phyloP scores from a whole-genome alignment of 805 yeast species.

The Sporopachydermia lactativora region DNA sequence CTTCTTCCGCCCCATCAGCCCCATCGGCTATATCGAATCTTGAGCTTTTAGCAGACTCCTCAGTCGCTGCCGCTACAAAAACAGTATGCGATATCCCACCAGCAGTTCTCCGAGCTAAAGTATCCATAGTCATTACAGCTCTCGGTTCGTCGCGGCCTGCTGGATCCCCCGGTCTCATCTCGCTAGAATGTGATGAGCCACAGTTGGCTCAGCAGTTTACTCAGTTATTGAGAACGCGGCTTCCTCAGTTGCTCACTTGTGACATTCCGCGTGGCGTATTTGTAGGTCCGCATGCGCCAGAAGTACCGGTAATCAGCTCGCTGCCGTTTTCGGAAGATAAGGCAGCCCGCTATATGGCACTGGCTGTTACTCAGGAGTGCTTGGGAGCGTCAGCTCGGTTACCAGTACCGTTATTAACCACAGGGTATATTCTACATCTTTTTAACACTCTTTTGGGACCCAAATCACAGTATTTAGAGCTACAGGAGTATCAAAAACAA shows the following conservation, averaged over 20 bases:
- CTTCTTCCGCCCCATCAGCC: neutral
- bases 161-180: too few relatives aligned
- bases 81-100: neutral
- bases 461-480: neutral
- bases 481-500: neutral
- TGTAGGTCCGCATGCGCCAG: too few relatives aligned
- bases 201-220: neutral
- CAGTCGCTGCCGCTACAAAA: neutral
- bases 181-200: neutral
- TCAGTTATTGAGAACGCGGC: neutral
- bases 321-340: too few relatives aligned
- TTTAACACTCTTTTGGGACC: neutral
- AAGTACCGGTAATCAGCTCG: too few relatives aligned
- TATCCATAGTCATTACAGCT: too few relatives aligned
- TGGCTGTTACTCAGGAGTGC: neutral
- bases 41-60: neutral
- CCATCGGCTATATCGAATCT: conserved; percentile 1
- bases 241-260: too few relatives aligned
- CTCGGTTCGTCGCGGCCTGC: too few relatives aligned
- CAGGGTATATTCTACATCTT: neutral
- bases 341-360: too few relatives aligned
- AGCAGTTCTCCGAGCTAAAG: neutral
- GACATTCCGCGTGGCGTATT: too few relatives aligned
- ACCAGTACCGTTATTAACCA: neutral
- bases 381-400: neutral